Percentiles rank a stretch among this genome's conserved stretches.
Evolutionary conservation across 2,329 filamentous ascomycete genomes (phyloP).

Genomic region (Macrophomina phaseolina): DNA sequence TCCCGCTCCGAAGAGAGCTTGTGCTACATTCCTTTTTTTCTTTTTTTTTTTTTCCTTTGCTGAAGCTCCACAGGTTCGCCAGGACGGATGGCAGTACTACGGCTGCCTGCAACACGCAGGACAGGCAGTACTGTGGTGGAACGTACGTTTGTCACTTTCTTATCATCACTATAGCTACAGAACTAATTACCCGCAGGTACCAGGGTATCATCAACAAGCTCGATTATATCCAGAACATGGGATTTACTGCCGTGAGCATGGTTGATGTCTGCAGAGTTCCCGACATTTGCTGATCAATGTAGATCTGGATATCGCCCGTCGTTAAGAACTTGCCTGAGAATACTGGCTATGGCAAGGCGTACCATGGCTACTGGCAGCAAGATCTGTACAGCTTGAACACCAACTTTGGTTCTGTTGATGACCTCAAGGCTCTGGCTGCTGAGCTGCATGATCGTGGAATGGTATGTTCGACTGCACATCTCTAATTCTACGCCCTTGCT

Average conservation of each 20-base stretch:
- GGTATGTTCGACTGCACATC: slow-evolving; percentile 41
- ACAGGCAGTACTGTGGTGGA: slow-evolving; percentile 28
- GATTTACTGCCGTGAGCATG: slow-evolving; percentile 60
- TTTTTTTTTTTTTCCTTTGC: background rate
- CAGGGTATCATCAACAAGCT: slow-evolving; percentile 63
- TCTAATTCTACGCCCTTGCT: background rate
- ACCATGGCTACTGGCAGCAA: slow-evolving; percentile 61
- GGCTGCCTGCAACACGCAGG: slow-evolving; percentile 42
- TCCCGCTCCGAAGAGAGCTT: too few species aligned
- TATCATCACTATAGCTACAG: background rate
- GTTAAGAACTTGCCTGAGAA: slow-evolving; percentile 49
- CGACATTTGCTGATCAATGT: background rate
- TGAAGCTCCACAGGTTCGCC: slow-evolving; percentile 39
- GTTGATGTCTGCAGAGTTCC: background rate
- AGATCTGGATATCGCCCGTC: slow-evolving; percentile 57
- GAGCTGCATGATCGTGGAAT: slow-evolving; percentile 62
- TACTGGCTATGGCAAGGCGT: slow-evolving; percentile 52
- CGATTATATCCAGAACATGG: slow-evolving; percentile 68
- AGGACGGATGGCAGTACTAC: slow-evolving; percentile 48
- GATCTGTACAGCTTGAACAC: slow-evolving; percentile 61
- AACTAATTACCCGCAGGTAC: slow-evolving; percentile 42
- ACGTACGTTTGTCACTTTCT: background rate
- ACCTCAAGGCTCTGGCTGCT: slow-evolving; percentile 62
- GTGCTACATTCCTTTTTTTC: background rate
- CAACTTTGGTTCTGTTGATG: slow-evolving; percentile 64